Conservation (phyloP, 2,329 filamentous ascomycete species). For the Aspergillus uvarum region DNA sequence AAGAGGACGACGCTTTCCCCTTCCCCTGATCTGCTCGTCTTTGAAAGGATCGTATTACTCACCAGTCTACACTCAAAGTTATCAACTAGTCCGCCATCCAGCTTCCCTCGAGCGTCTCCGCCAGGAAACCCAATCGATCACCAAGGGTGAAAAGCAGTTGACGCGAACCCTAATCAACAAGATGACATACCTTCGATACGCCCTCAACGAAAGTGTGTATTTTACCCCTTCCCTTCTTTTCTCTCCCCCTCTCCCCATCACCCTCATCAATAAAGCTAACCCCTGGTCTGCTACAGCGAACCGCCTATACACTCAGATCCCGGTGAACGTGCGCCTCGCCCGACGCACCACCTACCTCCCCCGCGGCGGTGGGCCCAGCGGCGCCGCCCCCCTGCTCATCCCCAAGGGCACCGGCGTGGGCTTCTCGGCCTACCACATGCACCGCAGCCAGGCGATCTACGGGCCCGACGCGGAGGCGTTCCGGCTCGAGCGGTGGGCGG, state of each 20-base stretch:
- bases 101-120: constrained; percentile 1
- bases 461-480: constrained; percentile 29
- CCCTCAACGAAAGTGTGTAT: constrained; percentile 16
- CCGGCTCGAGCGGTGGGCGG: constrained; percentile 34
- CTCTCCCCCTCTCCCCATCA: too few species aligned
- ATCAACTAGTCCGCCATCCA: constrained; percentile 12
- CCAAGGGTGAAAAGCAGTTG: background rate
- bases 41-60: too few species aligned
- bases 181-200: constrained; percentile 16
- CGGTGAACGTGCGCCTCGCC: constrained; percentile 15
- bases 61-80: background rate
- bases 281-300: background rate
- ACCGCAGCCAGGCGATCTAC: constrained; percentile 30
- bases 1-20: background rate
- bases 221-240: too few species aligned
- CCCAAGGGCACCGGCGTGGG: constrained; percentile 20
- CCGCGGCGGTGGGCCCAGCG: constrained; percentile 31
- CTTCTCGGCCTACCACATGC: constrained; percentile 27
- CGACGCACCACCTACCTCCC: constrained; percentile 28
- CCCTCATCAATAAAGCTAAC: background rate
- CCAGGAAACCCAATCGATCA: constrained; percentile 1
- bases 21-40: too few species aligned
- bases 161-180: constrained; percentile 10
- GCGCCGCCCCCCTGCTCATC: constrained; percentile 27
- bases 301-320: constrained; percentile 12